Conservation (phyloP, 305 asterid genomes). For the Rubia balearica region DNA sequence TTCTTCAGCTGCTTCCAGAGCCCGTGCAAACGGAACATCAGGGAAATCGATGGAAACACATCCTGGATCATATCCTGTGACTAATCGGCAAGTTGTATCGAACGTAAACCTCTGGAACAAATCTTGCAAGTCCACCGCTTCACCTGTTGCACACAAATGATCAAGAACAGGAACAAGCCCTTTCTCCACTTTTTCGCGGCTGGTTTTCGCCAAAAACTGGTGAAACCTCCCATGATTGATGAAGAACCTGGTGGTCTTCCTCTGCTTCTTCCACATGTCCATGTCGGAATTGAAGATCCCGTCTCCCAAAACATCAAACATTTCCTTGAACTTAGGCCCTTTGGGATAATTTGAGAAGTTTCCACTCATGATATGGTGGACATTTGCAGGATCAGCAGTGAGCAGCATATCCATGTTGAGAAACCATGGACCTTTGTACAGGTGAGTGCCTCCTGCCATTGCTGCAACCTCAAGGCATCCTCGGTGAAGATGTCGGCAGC, state of each 20-base stretch:
- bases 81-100: constrained; percentile 44
- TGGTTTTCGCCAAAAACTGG: constrained; percentile 27
- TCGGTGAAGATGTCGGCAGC: constrained; percentile 38
- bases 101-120: constrained; percentile 49
- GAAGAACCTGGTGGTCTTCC: constrained; percentile 33
- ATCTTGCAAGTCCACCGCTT: constrained; percentile 46
- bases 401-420: constrained; percentile 47
- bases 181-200: constrained; percentile 28
- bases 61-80: constrained; percentile 55
- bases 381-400: constrained; percentile 46
- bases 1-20: constrained; percentile 58
- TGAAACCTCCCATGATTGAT: constrained; percentile 25
- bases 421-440: constrained; percentile 45
- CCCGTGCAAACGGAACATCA: constrained; percentile 41
- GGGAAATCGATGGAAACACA: constrained; percentile 39
- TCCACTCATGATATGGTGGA: constrained; percentile 49
- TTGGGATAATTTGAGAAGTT: constrained; percentile 48
- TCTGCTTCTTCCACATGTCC: constrained; percentile 41
- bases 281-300: constrained; percentile 42
- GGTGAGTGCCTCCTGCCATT: constrained; percentile 28
- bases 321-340: constrained; percentile 40
- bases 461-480: constrained; percentile 17
- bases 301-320: constrained; percentile 28
- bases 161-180: constrained; percentile 50
- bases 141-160: constrained; percentile 10